phyloP scores from a whole-genome alignment of 139 green algal genomes.

The Chlamydomonas urium region DNA sequence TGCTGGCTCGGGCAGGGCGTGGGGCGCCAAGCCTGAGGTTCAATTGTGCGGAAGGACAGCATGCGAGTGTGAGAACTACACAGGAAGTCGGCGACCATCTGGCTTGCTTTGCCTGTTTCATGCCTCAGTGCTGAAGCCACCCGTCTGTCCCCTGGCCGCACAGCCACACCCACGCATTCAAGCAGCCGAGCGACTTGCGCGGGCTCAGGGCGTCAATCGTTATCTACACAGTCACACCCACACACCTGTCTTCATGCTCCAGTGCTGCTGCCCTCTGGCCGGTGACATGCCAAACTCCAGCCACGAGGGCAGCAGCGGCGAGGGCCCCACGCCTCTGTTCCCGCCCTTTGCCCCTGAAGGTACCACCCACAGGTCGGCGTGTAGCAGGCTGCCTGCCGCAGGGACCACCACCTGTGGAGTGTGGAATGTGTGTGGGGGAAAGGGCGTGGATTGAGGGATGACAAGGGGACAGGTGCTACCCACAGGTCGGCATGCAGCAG shows the following conservation, averaged over 20 bases:
- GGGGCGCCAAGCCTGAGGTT: no score
- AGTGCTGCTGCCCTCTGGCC: background rate
- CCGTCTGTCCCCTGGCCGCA: background rate
- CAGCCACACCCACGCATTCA: background rate
- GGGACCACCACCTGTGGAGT: constrained; percentile 48
- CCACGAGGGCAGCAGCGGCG: constrained; percentile 69
- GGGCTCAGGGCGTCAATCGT: background rate
- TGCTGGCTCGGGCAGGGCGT: no score
- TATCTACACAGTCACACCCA: background rate
- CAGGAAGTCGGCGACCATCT: background rate
- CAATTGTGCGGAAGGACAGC: no score
- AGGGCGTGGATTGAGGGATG: no score
- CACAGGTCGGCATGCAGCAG: no score
- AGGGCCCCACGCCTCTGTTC: constrained; percentile 35
- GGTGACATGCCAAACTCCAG: constrained; percentile 66
- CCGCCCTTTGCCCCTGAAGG: constrained; percentile 41
- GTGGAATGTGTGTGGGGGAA: background rate
- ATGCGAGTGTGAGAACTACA: background rate
- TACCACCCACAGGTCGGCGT: constrained; percentile 71
- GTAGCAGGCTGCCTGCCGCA: constrained; percentile 65
- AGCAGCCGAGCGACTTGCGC: background rate
- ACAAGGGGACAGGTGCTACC: no score
- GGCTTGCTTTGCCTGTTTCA: background rate
- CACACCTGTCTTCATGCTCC: constrained; percentile 19
- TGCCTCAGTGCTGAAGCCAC: background rate